Conservation (phyloP, 2,329 filamentous ascomycete species). For the Colletotrichum cordylinicola region DNA sequence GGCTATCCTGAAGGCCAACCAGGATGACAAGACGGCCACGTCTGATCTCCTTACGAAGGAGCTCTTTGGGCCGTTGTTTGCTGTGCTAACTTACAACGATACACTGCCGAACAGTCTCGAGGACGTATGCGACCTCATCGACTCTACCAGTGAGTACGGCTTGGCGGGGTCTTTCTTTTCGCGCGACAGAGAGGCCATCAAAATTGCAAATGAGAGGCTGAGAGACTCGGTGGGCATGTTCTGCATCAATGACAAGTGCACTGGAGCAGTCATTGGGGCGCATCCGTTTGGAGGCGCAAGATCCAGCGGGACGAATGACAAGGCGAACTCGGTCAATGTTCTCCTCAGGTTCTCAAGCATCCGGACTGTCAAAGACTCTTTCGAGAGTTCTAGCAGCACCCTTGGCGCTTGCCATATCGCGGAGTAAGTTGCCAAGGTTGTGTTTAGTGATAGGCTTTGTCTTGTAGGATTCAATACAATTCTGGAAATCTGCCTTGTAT, state of each 20-base stretch:
- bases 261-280: background rate
- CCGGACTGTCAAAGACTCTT: background rate
- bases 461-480: background rate
- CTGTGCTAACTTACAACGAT: background rate
- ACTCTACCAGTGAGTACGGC: background rate
- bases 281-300: background rate
- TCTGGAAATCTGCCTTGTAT: background rate
- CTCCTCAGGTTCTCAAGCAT: background rate
- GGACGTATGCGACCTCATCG: background rate
- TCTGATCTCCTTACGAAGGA: background rate
- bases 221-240: background rate
- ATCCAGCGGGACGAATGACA: background rate
- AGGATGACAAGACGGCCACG: background rate
- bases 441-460: background rate
- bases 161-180: background rate
- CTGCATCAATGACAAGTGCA: background rate
- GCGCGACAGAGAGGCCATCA: background rate
- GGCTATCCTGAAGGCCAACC: background rate
- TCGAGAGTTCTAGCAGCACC: background rate
- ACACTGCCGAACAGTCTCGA: background rate
- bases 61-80: background rate
- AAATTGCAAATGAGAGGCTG: background rate
- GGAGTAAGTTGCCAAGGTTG: background rate
- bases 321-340: background rate
- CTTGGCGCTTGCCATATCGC: background rate